phyloP scores from a whole-genome alignment of 1,284 basidiomycete genomes.

The Termitomyces sp. region DNA sequence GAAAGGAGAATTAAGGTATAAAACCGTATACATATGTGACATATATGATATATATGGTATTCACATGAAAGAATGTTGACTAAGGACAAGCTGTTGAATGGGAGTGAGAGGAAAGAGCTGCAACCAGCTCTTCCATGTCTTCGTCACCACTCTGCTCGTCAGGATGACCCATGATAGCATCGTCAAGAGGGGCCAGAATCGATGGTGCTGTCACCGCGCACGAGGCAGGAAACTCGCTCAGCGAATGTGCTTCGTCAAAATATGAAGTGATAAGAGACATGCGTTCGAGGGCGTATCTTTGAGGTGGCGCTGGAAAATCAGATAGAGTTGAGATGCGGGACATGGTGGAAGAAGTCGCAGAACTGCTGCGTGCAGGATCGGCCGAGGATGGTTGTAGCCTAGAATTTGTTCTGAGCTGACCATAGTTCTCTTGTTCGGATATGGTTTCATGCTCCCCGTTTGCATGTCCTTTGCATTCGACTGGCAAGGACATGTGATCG shows the following conservation, averaged over 20 bases:
- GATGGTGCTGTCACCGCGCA: slow-evolving; percentile 6
- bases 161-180: background rate
- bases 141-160: slow-evolving; percentile 20
- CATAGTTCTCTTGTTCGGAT: slow-evolving; percentile 5
- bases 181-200: background rate
- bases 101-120: slow-evolving; percentile 19
- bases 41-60: background rate
- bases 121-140: slow-evolving; percentile 24
- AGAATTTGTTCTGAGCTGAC: slow-evolving; percentile 20
- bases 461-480: slow-evolving; percentile 4
- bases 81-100: slow-evolving; percentile 13
- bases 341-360: slow-evolving; percentile 54
- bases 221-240: slow-evolving; percentile 15
- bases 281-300: slow-evolving; percentile 29
- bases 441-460: slow-evolving; percentile 9
- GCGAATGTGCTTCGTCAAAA: slow-evolving; percentile 28
- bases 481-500: slow-evolving; percentile 28
- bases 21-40: background rate
- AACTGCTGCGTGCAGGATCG: slow-evolving; percentile 55
- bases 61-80: background rate
- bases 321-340: slow-evolving; percentile 70
- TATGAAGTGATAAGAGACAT: slow-evolving; percentile 43
- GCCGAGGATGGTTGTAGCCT: slow-evolving; percentile 38
- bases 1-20: background rate
- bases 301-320: slow-evolving; percentile 66